Evolutionary conservation across 352 stramenopile species (phyloP).

Genomic region (Bremia lactucae): DNA sequence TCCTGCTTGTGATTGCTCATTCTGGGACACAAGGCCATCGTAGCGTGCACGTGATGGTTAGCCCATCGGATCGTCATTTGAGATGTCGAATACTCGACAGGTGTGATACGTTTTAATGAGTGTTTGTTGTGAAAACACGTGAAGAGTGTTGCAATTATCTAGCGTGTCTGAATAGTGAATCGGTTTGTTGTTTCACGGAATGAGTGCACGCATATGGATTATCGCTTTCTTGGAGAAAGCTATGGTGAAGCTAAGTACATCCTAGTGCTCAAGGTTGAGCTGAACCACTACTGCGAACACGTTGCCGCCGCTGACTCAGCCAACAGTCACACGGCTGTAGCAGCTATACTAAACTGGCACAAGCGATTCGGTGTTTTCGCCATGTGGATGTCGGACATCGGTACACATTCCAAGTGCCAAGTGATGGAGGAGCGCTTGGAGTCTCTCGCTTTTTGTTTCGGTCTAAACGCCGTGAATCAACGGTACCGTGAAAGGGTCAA

Average conservation of each 20-base stretch:
- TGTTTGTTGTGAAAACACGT: conserved; percentile 8
- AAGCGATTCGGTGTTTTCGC: conserved; percentile 1
- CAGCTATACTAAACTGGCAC: not conserved
- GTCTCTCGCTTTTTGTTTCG: not conserved
- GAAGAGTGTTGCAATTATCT: conserved; percentile 1
- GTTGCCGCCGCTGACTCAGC: not conserved
- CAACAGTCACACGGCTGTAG: not conserved
- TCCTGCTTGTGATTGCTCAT: conserved; percentile 2
- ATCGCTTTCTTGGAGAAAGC: conserved; percentile 1
- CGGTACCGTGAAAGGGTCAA: conserved; percentile 3
- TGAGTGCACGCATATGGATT: conserved; percentile 5
- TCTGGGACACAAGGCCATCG: not conserved
- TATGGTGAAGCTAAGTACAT: conserved; percentile 2
- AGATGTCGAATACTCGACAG: not conserved
- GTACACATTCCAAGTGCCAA: not conserved
- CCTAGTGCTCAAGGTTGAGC: conserved; percentile 3
- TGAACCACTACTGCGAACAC: not conserved
- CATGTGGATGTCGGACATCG: no score
- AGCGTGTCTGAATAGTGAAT: not conserved
- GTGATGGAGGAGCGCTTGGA: not conserved
- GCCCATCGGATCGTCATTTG: conserved; percentile 1
- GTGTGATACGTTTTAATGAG: conserved; percentile 1
- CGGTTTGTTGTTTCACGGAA: not conserved
- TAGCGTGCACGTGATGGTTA: conserved; percentile 6
- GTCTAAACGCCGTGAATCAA: conserved; percentile 4